Base-by-base conservation (phyloP, 1,284 basidiomycete species). In the Leccinum subrobustum region DNA sequence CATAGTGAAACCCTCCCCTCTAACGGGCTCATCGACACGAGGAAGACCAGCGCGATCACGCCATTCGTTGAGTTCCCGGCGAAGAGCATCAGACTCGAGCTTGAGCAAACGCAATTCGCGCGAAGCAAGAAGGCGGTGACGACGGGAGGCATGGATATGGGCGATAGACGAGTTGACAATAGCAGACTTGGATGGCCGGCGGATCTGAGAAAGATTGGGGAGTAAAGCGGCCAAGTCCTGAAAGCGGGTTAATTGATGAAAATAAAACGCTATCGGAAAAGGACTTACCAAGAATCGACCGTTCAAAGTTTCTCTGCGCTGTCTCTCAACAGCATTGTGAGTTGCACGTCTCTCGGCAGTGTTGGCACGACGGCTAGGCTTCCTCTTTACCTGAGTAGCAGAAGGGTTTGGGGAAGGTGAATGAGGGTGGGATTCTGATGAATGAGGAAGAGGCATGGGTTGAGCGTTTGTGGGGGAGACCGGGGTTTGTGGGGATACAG, bases 281-380 rank as follows among this genome's bases (percentile, higher is more conserved):
- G 53, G 55, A 81, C 86, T 69, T 70, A 88, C 91, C 68, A 95
- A 79, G 80, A 97, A 97, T 63, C 94, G 85, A 57, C 89, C 84
- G 75, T 97, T 97, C 63, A 97, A 80, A 35, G 92, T 95, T 79
- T 97, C 95, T 61, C 95, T 82, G 57, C 95, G 85, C 69, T 92
- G 91, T 60, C 95, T 83, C 79, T 97, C 95, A 61, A 96, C 93
- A 33, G 95, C 95, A 72, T 98, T 98, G 79, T 97, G 95, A 42
- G 92, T 94, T 6, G 93, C 93, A 54, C 95, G 83, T 74, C 94
- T 91, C 75, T 96, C 95, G 63, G 95, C 95, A 51, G 94, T 96
- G 78, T 95, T 95, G 62, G 93, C 93, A 42, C 93, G 86, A 67
- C 85, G 83, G 75, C 81, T 88, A 71, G 87, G 86, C 75, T 91